A percentile compares a stretch with the other conserved stretches of the same genome.
Evolutionary conservation across 169 alveolate genomes (phyloP).

Genomic region (Babesia ovis): DNA sequence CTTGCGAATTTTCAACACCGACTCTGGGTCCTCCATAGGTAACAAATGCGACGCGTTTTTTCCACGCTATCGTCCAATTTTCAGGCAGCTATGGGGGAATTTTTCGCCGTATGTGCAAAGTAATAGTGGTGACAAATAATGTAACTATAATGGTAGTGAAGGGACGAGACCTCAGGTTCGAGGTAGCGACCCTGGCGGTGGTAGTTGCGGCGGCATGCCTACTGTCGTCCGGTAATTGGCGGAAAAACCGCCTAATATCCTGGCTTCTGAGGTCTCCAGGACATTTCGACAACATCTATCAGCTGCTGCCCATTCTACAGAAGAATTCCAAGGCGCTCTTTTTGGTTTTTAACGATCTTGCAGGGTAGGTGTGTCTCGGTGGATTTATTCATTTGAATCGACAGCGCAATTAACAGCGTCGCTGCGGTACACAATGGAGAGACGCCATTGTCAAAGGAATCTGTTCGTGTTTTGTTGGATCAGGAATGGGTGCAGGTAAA

Average conservation of each 20-base stretch:
- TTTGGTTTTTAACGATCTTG: constrained; percentile 48
- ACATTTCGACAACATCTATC: constrained; percentile 46
- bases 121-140: not conserved
- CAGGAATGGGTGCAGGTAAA: constrained; percentile 54
- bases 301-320: constrained; percentile 58
- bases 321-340: constrained; percentile 51
- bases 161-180: constrained; percentile 22
- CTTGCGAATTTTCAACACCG: constrained; percentile 11
- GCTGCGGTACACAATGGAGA: constrained; percentile 12
- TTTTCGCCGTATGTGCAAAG: no score
- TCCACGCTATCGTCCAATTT: not conserved
- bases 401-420: constrained; percentile 49
- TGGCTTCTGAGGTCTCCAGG: constrained; percentile 9
- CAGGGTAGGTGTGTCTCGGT: constrained; percentile 38
- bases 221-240: constrained; percentile 18
- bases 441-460: constrained; percentile 21
- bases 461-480: constrained; percentile 29
- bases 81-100: constrained; percentile 30
- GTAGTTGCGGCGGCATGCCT: constrained; percentile 38
- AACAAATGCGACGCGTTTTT: not conserved
- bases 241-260: constrained; percentile 14
- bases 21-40: constrained; percentile 6
- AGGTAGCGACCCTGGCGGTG: constrained; percentile 26
- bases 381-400: not conserved
- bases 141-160: constrained; percentile 12